Evolutionary conservation across 768 basidiomycete species (phyloP).

Genomic region (Auricularia sp.): DNA sequence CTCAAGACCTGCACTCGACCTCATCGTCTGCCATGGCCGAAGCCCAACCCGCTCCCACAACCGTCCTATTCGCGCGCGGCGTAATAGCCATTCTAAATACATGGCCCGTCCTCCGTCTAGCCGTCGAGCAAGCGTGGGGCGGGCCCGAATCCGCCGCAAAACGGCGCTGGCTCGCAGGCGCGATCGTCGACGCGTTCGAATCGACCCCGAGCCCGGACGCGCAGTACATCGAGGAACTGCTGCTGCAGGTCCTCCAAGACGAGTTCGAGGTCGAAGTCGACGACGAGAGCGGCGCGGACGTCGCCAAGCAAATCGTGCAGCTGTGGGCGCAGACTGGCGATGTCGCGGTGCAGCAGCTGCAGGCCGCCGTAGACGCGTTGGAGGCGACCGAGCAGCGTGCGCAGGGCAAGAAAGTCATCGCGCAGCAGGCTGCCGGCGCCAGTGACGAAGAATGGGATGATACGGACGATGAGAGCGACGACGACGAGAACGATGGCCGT

Average conservation of each 20-base stretch:
- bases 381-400: constrained; percentile 53
- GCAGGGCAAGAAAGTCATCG: constrained; percentile 44
- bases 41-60: constrained; percentile 30
- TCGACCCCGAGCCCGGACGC: constrained; percentile 39
- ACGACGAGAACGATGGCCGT: constrained; percentile 29
- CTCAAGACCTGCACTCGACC: too few relatives aligned
- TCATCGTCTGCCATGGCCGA: not conserved
- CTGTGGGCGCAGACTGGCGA: constrained; percentile 39
- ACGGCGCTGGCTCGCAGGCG: constrained; percentile 75
- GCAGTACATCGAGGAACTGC: constrained; percentile 68
- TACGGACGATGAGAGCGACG: constrained; percentile 22
- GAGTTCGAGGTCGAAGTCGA: constrained; percentile 81
- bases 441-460: constrained; percentile 24
- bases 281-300: constrained; percentile 67
- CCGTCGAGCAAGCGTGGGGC: constrained; percentile 81
- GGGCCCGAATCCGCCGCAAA: constrained; percentile 62
- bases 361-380: constrained; percentile 43
- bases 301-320: constrained; percentile 61
- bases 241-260: constrained; percentile 76
- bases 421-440: constrained; percentile 30
- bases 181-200: constrained; percentile 65
- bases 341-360: constrained; percentile 22
- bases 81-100: constrained; percentile 68
- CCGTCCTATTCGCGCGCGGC: constrained; percentile 76
- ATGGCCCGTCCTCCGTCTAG: constrained; percentile 82